A percentile compares a stretch with the other conserved stretches of the same genome.
phyloP scores from a whole-genome alignment of 2,329 filamentous ascomycete genomes.

The Phaeophleospora eucalypticola region DNA sequence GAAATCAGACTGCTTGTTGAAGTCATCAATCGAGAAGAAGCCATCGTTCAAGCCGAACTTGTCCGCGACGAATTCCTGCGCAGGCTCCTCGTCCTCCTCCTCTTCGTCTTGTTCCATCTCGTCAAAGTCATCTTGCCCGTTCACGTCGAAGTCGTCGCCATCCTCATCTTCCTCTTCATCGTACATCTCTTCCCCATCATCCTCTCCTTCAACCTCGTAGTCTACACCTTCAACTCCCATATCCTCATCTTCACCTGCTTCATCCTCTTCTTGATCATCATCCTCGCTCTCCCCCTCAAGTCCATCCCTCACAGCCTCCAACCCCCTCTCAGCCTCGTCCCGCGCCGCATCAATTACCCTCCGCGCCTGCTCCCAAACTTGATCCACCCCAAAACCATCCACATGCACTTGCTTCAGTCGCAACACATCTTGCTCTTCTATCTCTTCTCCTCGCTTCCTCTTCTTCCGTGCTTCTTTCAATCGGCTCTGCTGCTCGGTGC shows the following conservation, averaged over 20 bases:
- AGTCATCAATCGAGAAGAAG: slow-evolving; percentile 96
- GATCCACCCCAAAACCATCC: slow-evolving; percentile 79
- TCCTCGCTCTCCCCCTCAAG: slow-evolving; percentile 29
- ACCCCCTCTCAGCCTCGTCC: slow-evolving; percentile 50
- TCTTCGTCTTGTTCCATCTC: slow-evolving; percentile 37
- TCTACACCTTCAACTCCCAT: slow-evolving; percentile 33
- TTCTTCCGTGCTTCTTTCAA: slow-evolving; percentile 68
- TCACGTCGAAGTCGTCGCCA: slow-evolving; percentile 40
- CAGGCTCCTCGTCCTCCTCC: slow-evolving; percentile 48
- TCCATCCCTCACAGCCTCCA: slow-evolving; percentile 32
- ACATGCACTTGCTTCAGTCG: slow-evolving; percentile 80
- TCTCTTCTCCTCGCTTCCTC: slow-evolving; percentile 62
- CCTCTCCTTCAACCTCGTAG: slow-evolving; percentile 32
- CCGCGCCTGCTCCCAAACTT: slow-evolving; percentile 91
- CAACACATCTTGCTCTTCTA: slow-evolving; percentile 51
- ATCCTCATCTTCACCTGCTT: slow-evolving; percentile 31
- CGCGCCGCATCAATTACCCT: slow-evolving; percentile 69
- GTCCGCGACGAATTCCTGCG: slow-evolving; percentile 63
- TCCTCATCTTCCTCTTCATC: slow-evolving; percentile 34
- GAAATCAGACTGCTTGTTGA: slow-evolving; percentile 89
- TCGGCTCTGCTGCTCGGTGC: slow-evolving; percentile 65
- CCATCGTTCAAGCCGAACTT: slow-evolving; percentile 88
- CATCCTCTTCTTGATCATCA: slow-evolving; percentile 26
- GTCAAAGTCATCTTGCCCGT: slow-evolving; percentile 26
- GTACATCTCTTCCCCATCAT: slow-evolving; percentile 36